phyloP scores from a whole-genome alignment of 352 stramenopile genomes.

The Nothophytophthora sp. region DNA sequence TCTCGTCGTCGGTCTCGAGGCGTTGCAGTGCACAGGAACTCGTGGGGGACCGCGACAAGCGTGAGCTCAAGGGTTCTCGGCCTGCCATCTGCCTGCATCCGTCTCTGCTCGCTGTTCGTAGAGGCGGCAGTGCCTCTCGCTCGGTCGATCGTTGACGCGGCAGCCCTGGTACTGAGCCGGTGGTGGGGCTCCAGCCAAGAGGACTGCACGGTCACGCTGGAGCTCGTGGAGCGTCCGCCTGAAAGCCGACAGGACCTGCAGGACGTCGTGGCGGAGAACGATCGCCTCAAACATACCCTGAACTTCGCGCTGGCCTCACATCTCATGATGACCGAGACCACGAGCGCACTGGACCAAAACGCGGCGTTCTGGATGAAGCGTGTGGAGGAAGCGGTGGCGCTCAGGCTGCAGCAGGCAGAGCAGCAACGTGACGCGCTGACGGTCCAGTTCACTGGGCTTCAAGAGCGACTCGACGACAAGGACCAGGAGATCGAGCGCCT shows the following conservation, averaged over 20 bases:
- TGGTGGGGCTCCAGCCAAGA: constrained; percentile 19
- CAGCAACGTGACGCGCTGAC: constrained; percentile 13
- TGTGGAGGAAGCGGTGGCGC: constrained; percentile 16
- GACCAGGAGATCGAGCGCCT: constrained; percentile 26
- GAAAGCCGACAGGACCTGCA: constrained; percentile 1
- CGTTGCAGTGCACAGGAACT: constrained; percentile 1
- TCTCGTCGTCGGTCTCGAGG: constrained; percentile 18
- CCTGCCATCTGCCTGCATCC: constrained; percentile 9
- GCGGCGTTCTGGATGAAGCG: constrained; percentile 18
- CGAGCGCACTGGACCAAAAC: constrained; percentile 15
- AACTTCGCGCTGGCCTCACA: constrained; percentile 26
- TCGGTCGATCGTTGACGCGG: constrained; percentile 10
- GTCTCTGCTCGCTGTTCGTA: constrained; percentile 16
- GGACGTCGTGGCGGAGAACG: constrained; percentile 24
- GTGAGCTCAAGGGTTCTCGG: constrained; percentile 1
- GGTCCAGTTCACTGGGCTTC: constrained; percentile 19
- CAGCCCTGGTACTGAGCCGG: constrained; percentile 8
- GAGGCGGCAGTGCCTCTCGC: constrained; percentile 8
- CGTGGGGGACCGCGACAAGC: constrained; percentile 5
- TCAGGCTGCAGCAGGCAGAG: constrained; percentile 19
- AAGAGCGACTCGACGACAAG: constrained; percentile 20
- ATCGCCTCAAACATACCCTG: constrained; percentile 24
- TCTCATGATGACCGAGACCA: constrained; percentile 26
- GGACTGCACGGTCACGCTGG: constrained; percentile 2
- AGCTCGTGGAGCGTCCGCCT: constrained; percentile 12